Base-by-base conservation (phyloP, 176 grass and related monocot species). In the Hsuehochloa calcarea region DNA sequence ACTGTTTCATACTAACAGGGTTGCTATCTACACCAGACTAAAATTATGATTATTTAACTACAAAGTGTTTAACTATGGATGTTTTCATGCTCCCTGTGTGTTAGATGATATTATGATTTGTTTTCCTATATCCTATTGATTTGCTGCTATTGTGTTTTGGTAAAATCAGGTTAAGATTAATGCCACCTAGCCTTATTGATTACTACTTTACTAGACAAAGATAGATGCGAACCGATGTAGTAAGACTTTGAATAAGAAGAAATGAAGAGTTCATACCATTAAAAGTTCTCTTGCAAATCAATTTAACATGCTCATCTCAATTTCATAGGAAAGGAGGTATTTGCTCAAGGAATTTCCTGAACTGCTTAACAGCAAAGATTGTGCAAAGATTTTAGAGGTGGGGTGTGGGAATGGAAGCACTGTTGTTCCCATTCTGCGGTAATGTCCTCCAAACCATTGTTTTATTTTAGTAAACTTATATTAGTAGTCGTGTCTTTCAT, bases 341-440 rank as follows among this genome's bases (percentile, higher is more conserved):
- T 92, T 97, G 71, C 41, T 94, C 16, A 94, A 94, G 90, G 94
- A 97, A 87, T 97, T 97, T 84, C 90, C 94, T 71, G 92, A 97
- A 77, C 87, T 97, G 9, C n/a, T 82, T 82, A 73, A 56, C 49
- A 85, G 52, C 77, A 80, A 77, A 56, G 77, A 83, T 62, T 74
- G 52, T 39, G 66, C 67, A 65, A 92, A 97, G 54, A 41, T 92
- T 85, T 82, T 97, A 70, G 94, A 97, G 86, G 83, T 97, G n/a
- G 94, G 94, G 13, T 94, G 92, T 78, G 94, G 94, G 62, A 97
- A 92, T 89, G 94, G 94, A 22, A 97, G 94, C 84, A 92, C 92
- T 40, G 84, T 47, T 87, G 79, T 88, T 52, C 87, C 92, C 25
- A 80, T 93, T 70, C 37, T 93, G 77, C 56, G 83, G 92, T 93